phyloP scores from a whole-genome alignment of 306 rosid genomes.

The Prunus salicina region DNA sequence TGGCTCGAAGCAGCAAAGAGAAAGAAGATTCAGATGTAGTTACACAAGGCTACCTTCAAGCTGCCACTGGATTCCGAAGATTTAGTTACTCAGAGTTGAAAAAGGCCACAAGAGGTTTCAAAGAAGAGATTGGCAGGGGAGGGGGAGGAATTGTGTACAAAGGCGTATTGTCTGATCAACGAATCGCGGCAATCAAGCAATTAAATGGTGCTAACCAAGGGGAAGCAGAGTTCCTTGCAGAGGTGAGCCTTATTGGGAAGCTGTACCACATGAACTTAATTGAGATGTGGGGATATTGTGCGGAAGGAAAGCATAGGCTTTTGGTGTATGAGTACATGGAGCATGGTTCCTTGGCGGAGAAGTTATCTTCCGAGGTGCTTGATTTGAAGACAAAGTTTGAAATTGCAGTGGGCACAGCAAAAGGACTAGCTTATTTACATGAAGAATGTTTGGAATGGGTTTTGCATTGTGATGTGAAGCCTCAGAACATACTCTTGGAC shows the following conservation, averaged over 20 bases:
- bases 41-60: slow-evolving; percentile 29
- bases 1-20: slow-evolving; percentile 14
- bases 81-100: slow-evolving; percentile 47
- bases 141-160: slow-evolving; percentile 50
- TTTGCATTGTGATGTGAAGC: slow-evolving; percentile 69
- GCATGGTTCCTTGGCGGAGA: slow-evolving; percentile 41
- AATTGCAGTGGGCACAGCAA: slow-evolving; percentile 52
- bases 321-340: slow-evolving; percentile 51
- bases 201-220: slow-evolving; percentile 44
- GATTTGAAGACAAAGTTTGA: slow-evolving; percentile 42
- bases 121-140: slow-evolving; percentile 58
- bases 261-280: slow-evolving; percentile 63
- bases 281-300: slow-evolving; percentile 57
- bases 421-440: slow-evolving; percentile 53
- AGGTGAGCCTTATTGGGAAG: slow-evolving; percentile 55
- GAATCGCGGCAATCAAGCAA: slow-evolving; percentile 41
- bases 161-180: slow-evolving; percentile 38
- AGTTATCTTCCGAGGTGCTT: slow-evolving; percentile 24
- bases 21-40: background rate
- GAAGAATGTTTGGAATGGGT: slow-evolving; percentile 72
- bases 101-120: slow-evolving; percentile 45
- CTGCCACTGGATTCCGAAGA: slow-evolving; percentile 41
- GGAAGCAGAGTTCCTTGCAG: slow-evolving; percentile 55
- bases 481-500: slow-evolving; percentile 59
- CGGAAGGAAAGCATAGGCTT: slow-evolving; percentile 48